phyloP scores from a whole-genome alignment of 768 basidiomycete genomes.

The Boletus fagicola region DNA sequence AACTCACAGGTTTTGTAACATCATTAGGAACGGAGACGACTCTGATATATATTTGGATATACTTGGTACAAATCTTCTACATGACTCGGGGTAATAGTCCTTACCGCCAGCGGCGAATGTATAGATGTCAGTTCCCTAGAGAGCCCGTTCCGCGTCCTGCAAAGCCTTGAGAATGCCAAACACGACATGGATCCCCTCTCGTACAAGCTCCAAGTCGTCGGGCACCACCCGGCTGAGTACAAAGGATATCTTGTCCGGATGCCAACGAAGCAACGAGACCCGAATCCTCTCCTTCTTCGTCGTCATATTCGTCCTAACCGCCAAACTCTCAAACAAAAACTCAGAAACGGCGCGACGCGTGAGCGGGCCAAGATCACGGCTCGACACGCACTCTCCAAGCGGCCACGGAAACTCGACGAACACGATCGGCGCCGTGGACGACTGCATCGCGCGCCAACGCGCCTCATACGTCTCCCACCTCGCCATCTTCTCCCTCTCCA shows the following conservation, averaged over 20 bases:
- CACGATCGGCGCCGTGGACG: slow-evolving; percentile 28
- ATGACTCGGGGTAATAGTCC: neutral
- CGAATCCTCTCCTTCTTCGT: slow-evolving; percentile 55
- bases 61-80: neutral
- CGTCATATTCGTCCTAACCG: slow-evolving; percentile 39
- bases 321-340: slow-evolving; percentile 50
- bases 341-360: slow-evolving; percentile 41
- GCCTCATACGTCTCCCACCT: slow-evolving; percentile 56
- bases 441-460: slow-evolving; percentile 45
- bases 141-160: slow-evolving; percentile 32
- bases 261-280: slow-evolving; percentile 62
- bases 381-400: slow-evolving; percentile 22
- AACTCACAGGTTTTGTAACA: no score
- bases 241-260: slow-evolving; percentile 59
- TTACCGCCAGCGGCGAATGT: slow-evolving; percentile 12
- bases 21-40: no score
- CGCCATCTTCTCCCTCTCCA: slow-evolving; percentile 37
- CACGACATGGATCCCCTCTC: slow-evolving; percentile 46
- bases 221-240: slow-evolving; percentile 43
- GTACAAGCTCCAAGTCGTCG: slow-evolving; percentile 45
- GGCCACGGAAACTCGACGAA: slow-evolving; percentile 71
- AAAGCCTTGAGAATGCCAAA: slow-evolving; percentile 35
- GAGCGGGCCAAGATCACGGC: slow-evolving; percentile 32
- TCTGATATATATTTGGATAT: neutral
- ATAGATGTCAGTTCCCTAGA: neutral